These are phyloP conservation scores for Saraca asoca DNA, from an alignment of 331 rosid species.

Conservation along the genomic window DNA sequence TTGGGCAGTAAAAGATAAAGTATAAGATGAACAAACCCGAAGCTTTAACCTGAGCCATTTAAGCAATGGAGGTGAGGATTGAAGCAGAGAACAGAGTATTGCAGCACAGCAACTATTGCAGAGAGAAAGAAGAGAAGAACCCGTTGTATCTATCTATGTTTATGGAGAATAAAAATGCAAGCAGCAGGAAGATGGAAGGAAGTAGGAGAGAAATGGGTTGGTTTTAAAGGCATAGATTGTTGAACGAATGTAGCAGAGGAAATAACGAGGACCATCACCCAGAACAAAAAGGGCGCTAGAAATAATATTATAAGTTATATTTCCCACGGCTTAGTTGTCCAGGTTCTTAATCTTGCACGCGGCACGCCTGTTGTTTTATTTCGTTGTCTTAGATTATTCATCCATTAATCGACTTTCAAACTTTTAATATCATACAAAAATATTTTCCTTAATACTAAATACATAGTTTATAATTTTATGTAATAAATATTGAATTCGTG, in stretches of 20 bases:
- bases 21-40: conserved; percentile 47
- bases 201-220: conserved; percentile 11
- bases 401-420: too few relatives aligned
- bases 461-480: too few relatives aligned
- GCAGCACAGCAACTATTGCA: conserved; percentile 16
- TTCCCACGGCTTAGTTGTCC: too few relatives aligned
- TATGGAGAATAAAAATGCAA: background rate
- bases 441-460: too few relatives aligned
- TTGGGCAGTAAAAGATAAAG: conserved; percentile 5
- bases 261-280: background rate
- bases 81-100: conserved; percentile 38
- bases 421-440: too few relatives aligned
- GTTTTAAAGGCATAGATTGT: conserved; percentile 1
- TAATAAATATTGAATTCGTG: too few relatives aligned
- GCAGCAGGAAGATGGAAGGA: background rate
- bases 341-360: too few relatives aligned
- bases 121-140: conserved; percentile 9
- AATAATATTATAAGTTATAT: too few relatives aligned
- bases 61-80: conserved; percentile 24
- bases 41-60: conserved; percentile 51
- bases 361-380: too few relatives aligned
- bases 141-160: too few relatives aligned
- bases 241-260: too few relatives aligned
- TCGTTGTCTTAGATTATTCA: too few relatives aligned
- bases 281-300: background rate